Evolutionary conservation across 208 protist species (phyloP).

Genomic region (Crithidia mellificae): DNA sequence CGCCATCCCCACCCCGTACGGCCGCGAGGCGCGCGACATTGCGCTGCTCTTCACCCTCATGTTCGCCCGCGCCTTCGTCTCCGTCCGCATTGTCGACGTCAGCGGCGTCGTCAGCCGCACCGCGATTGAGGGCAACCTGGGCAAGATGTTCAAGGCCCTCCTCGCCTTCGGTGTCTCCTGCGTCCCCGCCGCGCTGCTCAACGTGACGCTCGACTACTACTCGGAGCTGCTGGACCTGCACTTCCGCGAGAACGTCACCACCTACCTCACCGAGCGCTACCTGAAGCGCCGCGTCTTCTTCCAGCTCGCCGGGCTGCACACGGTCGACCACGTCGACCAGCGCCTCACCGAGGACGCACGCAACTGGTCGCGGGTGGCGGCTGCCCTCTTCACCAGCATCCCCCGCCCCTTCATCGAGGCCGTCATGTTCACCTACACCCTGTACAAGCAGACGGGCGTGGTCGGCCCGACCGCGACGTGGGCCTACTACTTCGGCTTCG

Average conservation of each 20-base stretch:
- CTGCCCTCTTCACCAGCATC: conserved; percentile 46
- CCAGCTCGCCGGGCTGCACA: conserved; percentile 48
- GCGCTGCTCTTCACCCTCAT: conserved; percentile 43
- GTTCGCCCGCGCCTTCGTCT: conserved; percentile 44
- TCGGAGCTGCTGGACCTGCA: conserved; percentile 52
- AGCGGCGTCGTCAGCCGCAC: conserved; percentile 33
- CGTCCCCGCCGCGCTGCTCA: conserved; percentile 51
- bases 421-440: conserved; percentile 47
- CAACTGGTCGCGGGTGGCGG: conserved; percentile 38
- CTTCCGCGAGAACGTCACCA: conserved; percentile 62
- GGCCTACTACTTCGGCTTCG: conserved; percentile 53
- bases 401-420: conserved; percentile 56
- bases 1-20: conserved; percentile 43
- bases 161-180: conserved; percentile 38
- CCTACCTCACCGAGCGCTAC: conserved; percentile 66
- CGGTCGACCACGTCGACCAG: conserved; percentile 62
- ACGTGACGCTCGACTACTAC: conserved; percentile 63
- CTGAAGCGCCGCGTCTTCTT: conserved; percentile 70
- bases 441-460: conserved; percentile 38
- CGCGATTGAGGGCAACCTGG: conserved; percentile 41
- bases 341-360: conserved; percentile 68
- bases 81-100: conserved; percentile 40
- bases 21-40: conserved; percentile 43
- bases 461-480: conserved; percentile 31
- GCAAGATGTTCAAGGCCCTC: conserved; percentile 30